Conservation (phyloP, 352 stramenopile genomes). For the Phytophthora citricola region DNA sequence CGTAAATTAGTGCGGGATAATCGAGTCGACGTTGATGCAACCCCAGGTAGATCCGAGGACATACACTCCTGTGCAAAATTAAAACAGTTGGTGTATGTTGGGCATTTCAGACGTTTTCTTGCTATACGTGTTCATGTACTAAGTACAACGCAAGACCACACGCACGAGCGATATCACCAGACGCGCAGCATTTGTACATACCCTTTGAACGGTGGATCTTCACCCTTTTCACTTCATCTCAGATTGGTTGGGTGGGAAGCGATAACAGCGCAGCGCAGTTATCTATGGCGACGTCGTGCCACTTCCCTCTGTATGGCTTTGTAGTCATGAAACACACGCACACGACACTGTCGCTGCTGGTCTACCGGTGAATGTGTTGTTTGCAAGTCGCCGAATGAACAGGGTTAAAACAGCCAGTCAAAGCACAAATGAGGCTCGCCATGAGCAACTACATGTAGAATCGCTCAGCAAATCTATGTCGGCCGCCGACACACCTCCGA, state of each 20-base stretch:
- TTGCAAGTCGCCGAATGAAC: neutral
- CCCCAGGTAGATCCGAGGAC: conserved; percentile 1
- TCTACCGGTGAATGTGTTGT: neutral
- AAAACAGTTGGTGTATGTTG: no score
- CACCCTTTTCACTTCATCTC: neutral
- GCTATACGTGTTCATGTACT: no score
- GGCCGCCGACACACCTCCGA: no score
- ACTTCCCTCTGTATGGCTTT: neutral
- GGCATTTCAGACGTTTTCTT: no score
- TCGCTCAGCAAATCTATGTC: no score
- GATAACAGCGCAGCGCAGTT: neutral
- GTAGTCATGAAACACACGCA: neutral
- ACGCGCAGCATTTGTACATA: no score
- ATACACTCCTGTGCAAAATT: neutral
- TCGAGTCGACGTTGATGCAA: neutral
- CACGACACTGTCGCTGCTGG: neutral
- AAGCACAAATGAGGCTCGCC: neutral
- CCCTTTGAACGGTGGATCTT: no score
- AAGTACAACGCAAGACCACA: no score
- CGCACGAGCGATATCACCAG: no score
- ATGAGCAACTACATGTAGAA: no score
- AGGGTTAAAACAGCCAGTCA: neutral
- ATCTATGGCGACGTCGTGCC: neutral
- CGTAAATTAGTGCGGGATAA: neutral
- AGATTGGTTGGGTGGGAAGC: neutral